These are phyloP conservation scores for Sarocladium brachiariae DNA, from an alignment of 2,329 filamentous ascomycete genomes.

Conservation along the genomic window DNA sequence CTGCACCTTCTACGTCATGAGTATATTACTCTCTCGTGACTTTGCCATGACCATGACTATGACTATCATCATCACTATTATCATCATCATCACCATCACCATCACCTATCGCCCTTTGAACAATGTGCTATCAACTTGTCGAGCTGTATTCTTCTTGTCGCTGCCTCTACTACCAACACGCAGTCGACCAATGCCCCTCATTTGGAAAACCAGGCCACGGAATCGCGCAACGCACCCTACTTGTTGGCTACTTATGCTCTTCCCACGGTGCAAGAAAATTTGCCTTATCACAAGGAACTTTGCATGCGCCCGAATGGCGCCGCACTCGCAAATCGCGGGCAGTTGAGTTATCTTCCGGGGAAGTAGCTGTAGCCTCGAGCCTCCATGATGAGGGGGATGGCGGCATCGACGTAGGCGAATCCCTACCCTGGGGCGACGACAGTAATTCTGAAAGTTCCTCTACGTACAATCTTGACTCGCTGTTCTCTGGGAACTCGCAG, in stretches of 20 bases:
- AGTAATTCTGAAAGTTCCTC: not conserved
- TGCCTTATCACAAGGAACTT: not conserved
- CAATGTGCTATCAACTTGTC: conserved; percentile 87
- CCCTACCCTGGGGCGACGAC: no score
- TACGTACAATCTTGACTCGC: not conserved
- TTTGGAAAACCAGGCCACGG: conserved; percentile 68
- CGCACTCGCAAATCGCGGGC: not conserved
- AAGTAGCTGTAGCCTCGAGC: not conserved
- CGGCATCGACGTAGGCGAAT: not conserved
- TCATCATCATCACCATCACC: no score
- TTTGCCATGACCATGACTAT: no score
- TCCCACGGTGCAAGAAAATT: not conserved
- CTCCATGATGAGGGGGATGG: not conserved
- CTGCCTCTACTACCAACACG: conserved; percentile 83
- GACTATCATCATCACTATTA: no score
- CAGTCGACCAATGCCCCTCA: conserved; percentile 71
- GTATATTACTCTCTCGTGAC: no score
- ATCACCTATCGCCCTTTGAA: no score
- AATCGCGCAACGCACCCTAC: conserved; percentile 67
- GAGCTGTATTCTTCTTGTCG: conserved; percentile 82
- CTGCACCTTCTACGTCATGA: no score
- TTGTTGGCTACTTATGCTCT: conserved; percentile 73
- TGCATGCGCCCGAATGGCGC: not conserved
- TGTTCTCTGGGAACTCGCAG: not conserved
- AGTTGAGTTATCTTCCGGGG: not conserved